These are phyloP conservation scores for Crithidia brevicula DNA, from an alignment of 208 protist species.

Conservation along the genomic window DNA sequence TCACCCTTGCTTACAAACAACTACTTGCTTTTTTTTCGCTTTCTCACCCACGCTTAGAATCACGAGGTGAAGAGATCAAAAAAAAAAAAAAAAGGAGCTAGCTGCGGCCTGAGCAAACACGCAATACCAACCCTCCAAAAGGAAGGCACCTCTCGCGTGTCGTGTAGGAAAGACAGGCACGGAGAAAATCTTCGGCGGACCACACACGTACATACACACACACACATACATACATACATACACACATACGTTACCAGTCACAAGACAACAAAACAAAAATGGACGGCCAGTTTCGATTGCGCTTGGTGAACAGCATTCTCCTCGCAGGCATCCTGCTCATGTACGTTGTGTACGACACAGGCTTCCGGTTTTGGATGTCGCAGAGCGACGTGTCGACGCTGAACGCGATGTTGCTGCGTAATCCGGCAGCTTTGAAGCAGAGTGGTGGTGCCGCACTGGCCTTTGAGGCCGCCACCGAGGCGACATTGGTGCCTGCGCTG, in stretches of 20 bases:
- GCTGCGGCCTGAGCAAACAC: too few relatives aligned
- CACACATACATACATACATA: background rate
- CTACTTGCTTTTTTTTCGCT: too few relatives aligned
- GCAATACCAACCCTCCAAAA: too few relatives aligned
- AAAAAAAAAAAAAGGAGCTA: too few relatives aligned
- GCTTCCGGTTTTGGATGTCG: slow-evolving; percentile 30
- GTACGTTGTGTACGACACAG: slow-evolving; percentile 28
- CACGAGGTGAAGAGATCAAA: too few relatives aligned
- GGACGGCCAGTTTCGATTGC: slow-evolving; percentile 7
- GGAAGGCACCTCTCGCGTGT: too few relatives aligned
- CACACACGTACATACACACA: slow-evolving; percentile 1
- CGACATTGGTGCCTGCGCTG: background rate
- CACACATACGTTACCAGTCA: too few relatives aligned
- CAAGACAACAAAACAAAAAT: too few relatives aligned
- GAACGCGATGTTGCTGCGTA: slow-evolving; percentile 14
- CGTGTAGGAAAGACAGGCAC: too few relatives aligned
- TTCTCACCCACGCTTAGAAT: too few relatives aligned
- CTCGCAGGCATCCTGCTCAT: slow-evolving; percentile 23
- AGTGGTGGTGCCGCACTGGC: slow-evolving; percentile 2
- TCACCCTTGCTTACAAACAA: too few relatives aligned
- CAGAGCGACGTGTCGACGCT: slow-evolving; percentile 17
- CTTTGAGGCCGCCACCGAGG: slow-evolving; percentile 19
- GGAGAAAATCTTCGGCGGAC: too few relatives aligned
- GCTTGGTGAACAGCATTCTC: slow-evolving; percentile 15
- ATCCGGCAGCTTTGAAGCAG: background rate